Evolutionary conservation across 306 rosid species (phyloP).

Genomic region (Medicago ruthenica): DNA sequence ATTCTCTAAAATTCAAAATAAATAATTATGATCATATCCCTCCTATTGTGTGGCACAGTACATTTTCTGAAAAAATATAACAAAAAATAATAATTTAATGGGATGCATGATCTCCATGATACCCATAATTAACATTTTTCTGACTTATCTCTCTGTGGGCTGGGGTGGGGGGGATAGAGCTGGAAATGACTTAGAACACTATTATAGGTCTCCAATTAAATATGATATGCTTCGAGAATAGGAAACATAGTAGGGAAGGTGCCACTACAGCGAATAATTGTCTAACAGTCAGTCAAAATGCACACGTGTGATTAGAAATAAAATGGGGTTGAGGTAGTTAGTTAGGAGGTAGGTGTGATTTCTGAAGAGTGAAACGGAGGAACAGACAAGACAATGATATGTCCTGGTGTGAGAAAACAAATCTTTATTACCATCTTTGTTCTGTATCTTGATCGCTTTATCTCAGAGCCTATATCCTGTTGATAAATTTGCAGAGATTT

Average conservation of each 20-base stretch:
- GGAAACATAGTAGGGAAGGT: not conserved
- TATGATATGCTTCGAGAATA: not conserved
- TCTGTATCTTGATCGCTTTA: not conserved
- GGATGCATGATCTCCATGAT: conserved; percentile 10
- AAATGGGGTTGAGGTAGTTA: not conserved
- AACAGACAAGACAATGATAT: not conserved
- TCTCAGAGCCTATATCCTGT: not conserved
- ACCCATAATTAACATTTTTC: not conserved
- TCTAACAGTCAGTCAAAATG: not conserved
- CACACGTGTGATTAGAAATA: not conserved
- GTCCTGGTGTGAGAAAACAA: conserved; percentile 1
- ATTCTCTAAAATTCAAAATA: conserved; percentile 58
- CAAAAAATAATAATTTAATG: conserved; percentile 23
- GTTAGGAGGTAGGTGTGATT: conserved; percentile 9
- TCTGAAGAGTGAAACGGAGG: not conserved
- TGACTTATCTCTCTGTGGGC: not conserved
- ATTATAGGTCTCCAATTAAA: not conserved
- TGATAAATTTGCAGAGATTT: not conserved
- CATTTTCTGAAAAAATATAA: conserved; percentile 14
- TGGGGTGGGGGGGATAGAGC: not conserved
- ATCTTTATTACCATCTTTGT: not conserved
- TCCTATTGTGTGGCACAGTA: conserved; percentile 16
- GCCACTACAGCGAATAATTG: not conserved
- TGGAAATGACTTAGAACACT: not conserved
- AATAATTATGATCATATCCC: conserved; percentile 9